These are phyloP conservation scores for barley (Hordeum vulgare) DNA, from an alignment of 176 grass and related monocot species.

Conservation along the genomic window DNA sequence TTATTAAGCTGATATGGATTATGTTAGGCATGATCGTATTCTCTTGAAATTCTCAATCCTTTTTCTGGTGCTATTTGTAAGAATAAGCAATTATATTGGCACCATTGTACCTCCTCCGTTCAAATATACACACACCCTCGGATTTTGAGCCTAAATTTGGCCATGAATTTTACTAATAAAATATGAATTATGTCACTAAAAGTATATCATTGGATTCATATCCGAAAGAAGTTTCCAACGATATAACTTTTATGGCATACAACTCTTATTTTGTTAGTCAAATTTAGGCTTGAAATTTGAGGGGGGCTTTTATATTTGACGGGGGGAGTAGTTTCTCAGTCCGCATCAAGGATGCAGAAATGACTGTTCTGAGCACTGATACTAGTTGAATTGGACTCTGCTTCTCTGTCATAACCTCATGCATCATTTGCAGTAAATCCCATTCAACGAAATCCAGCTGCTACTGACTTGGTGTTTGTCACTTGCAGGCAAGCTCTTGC, in stretches of 20 bases:
- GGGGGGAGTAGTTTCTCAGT: not conserved
- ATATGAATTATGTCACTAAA: too few relatives aligned
- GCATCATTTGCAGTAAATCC: not conserved
- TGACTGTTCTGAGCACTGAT: not conserved
- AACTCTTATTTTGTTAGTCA: too few relatives aligned
- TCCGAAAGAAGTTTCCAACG: too few relatives aligned
- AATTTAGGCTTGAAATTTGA: too few relatives aligned
- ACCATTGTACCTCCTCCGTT: not conserved
- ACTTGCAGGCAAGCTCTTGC: conserved; percentile 64
- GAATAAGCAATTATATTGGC: not conserved
- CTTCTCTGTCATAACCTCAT: not conserved
- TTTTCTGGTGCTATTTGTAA: not conserved
- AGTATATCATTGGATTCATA: too few relatives aligned
- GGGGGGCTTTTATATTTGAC: too few relatives aligned
- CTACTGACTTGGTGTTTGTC: conserved; percentile 2
- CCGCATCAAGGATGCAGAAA: not conserved
- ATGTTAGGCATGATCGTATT: not conserved
- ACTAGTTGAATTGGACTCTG: not conserved
- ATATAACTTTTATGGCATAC: too few relatives aligned
- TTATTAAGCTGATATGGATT: not conserved
- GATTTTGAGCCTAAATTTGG: too few relatives aligned
- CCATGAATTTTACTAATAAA: too few relatives aligned
- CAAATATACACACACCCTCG: too few relatives aligned
- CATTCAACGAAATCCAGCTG: conserved; percentile 3
- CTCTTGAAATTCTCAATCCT: not conserved